phyloP scores from a whole-genome alignment of 768 basidiomycete genomes.

The Lentinula lateritia region DNA sequence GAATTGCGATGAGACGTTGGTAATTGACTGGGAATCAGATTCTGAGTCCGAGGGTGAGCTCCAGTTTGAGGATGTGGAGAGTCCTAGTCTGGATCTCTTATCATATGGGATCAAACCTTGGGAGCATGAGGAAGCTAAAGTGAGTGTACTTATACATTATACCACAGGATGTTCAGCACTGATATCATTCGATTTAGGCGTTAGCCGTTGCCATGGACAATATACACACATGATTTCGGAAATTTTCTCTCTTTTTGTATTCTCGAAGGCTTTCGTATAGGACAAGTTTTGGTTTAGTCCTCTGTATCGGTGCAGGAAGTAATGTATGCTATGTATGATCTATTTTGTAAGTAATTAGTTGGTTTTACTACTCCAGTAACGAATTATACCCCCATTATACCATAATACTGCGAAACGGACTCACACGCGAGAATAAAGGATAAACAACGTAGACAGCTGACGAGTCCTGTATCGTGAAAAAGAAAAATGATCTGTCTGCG shows the following conservation, averaged over 20 bases:
- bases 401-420: not conserved
- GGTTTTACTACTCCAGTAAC: not conserved
- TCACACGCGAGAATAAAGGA: no score
- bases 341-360: not conserved
- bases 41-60: not conserved
- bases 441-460: no score
- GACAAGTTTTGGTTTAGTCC: not conserved
- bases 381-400: not conserved
- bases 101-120: slow-evolving; percentile 37
- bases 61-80: slow-evolving; percentile 17
- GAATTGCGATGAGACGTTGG: not conserved
- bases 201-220: not conserved
- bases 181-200: not conserved
- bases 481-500: no score
- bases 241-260: not conserved
- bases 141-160: slow-evolving; percentile 14
- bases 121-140: slow-evolving; percentile 34
- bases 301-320: not conserved
- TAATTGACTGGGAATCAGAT: slow-evolving; percentile 5
- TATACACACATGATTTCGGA: not conserved
- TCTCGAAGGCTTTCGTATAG: not conserved
- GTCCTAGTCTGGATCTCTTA: slow-evolving; percentile 28
- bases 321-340: slow-evolving; percentile 1
- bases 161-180: not conserved
- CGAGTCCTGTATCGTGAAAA: no score